phyloP scores from a whole-genome alignment of 2,329 filamentous ascomycete genomes.

The Xylariales sp. region DNA sequence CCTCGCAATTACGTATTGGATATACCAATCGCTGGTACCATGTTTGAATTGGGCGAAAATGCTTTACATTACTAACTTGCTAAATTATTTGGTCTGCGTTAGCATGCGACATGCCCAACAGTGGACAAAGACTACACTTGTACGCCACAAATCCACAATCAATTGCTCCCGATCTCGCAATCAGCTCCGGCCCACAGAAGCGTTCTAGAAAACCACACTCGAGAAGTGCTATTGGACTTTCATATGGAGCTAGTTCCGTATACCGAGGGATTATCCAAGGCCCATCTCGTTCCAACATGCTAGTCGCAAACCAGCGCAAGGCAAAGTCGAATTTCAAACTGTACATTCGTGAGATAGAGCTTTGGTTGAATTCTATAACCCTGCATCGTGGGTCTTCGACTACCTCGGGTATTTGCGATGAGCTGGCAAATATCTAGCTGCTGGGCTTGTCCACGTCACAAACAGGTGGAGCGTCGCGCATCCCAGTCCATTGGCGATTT shows the following conservation, averaged over 20 bases:
- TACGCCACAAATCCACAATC: conserved; percentile 19
- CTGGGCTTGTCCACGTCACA: conserved; percentile 22
- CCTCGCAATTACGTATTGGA: conserved; percentile 27
- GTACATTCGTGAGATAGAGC: not conserved
- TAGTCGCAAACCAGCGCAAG: conserved; percentile 8
- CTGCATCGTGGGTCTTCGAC: not conserved
- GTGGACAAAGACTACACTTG: not conserved
- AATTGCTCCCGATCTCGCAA: conserved; percentile 29
- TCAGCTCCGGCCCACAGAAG: conserved; percentile 19
- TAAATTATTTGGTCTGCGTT: not conserved
- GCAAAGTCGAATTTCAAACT: not conserved
- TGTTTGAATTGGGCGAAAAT: not conserved
- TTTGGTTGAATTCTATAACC: conserved; percentile 1
- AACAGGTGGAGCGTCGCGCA: conserved; percentile 19
- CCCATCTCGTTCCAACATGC: conserved; percentile 4
- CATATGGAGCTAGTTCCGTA: conserved; percentile 20
- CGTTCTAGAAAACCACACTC: conserved; percentile 26
- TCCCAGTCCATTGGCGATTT: not conserved
- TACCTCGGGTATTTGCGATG: conserved; percentile 6
- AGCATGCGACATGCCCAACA: not conserved
- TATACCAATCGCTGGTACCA: conserved; percentile 5
- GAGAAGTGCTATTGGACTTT: not conserved
- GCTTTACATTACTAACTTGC: not conserved
- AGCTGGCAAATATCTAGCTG: conserved; percentile 6
- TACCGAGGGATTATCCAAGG: conserved; percentile 13